Base-by-base conservation (phyloP, 768 basidiomycete genomes). In the Leucosporidium creatinivorum region DNA sequence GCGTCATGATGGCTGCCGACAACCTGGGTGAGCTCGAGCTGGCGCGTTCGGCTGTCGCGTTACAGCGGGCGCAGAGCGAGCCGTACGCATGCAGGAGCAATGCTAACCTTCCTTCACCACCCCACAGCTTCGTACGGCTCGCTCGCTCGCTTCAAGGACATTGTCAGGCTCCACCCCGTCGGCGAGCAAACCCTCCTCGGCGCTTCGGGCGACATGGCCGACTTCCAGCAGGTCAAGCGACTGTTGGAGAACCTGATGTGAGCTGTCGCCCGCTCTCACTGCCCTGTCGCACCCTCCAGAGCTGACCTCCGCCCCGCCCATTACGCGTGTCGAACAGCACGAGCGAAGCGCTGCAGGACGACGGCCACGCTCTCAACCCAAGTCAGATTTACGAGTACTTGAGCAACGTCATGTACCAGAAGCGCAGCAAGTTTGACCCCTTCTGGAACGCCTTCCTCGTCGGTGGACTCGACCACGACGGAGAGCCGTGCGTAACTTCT, bases 1-100 rank as follows among this genome's bases (percentile, higher is more conserved):
- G 96, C 13, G 85, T 99, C 72, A 94, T 99, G 90, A 86, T 99
- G 83, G 93, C 96, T 36, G 93, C 96, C 48, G 96, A 99, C 82
- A 97, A 88, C 75, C 87, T 98, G 60, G 93, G 93, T 93, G 69
- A 39, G 25, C 9, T 44, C 3, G 44, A 28, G 58, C 58, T 59
- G 58, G 36, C 21, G n/a, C 23, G 33, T 33, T 44, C 39, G 8
- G 39, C 39, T 44, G 39, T 44, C 39, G 39, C 8, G 39, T 36
- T 44, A 17, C 39, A 44, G 39, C 13, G 15, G 39, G 39, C 15
- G 39, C 13, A 3, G 39, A 15, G 8, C n/a, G n/a, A n/a, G n/a
- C n/a, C n/a, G n/a, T n/a, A n/a, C n/a, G n/a, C n/a, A 2, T 44
- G 15, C 15, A 44, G 39, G 15, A 44, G 39, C 62, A 21, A 28